Base-by-base conservation (phyloP, 306 rosid species). In the Rosa persica region DNA sequence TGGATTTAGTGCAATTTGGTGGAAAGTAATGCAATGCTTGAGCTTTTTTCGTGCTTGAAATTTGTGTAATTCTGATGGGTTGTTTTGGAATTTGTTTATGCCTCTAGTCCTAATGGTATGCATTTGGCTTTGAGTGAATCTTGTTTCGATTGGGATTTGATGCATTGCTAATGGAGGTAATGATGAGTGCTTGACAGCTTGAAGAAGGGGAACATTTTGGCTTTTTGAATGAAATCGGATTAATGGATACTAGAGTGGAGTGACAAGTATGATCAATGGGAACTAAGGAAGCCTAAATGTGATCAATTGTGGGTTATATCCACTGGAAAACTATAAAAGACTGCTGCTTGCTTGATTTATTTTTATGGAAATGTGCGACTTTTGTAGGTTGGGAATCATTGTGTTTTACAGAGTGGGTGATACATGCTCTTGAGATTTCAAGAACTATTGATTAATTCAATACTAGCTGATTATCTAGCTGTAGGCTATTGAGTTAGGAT, bases 1-100 rank as follows among this genome's bases (percentile, higher is more conserved):
- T 11, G 8, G 47, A 70, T 81, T 65, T 80, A 42, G 42, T 80
- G 88, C 76, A 70, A 17, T 30, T 80, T 40, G 85, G 49, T 77
- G 70, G 74, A 13, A 44, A 47, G 11, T 49, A 62, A 25, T 62
- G 58, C n/a, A 76, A 62, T 62, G 48, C 61, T 78, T 73, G 55
- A 58, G 57, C 54, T 64, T 36, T 36, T 70, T 66, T 10, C 30
- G 16, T 77, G 58, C 55, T 57, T 76, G 43, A 11, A 34, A 30
- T 55, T 20, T 44, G 6, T 81, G 54, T 40, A 38, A 38, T 67
- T 76, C 80, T 54, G 72, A 39, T 70, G 74, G 68, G 36, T 70
- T 62, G 13, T 62, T 19, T 19, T 30, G 44, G 12, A 11, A 25
- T 61, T 20, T 55, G 15, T 43, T 73, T 5, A 12, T 51, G 17